A percentile compares a stretch with the other conserved stretches of the same genome.
Conservation (phyloP, 495 filamentous ascomycete species). For the Geoglossum glabrum region DNA sequence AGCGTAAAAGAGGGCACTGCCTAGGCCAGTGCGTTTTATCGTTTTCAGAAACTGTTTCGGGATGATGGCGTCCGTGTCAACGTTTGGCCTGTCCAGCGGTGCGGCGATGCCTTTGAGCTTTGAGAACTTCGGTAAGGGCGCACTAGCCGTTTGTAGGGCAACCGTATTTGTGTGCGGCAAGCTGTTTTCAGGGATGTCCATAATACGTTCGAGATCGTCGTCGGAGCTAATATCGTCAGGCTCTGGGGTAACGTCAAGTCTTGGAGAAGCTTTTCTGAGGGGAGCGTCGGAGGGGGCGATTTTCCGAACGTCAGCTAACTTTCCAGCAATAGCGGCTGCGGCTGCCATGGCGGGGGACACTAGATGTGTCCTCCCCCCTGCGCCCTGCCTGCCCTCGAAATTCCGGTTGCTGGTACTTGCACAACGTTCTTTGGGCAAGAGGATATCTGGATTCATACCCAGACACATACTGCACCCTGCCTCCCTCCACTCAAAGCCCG, state of each 20-base stretch:
- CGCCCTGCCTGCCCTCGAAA: conserved; percentile 92
- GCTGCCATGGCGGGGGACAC: conserved; percentile 97
- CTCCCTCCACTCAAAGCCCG: conserved; percentile 95
- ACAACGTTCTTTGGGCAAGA: conserved; percentile 83
- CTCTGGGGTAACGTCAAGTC: conserved; percentile 35
- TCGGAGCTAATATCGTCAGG: conserved; percentile 57
- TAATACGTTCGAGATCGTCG: conserved; percentile 53
- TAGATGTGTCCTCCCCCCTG: conserved; percentile 78
- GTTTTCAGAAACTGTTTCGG: conserved; percentile 99
- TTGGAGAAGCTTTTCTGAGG: conserved; percentile 35
- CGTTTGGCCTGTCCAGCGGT: conserved; percentile 68
- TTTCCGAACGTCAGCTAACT: conserved; percentile 77
- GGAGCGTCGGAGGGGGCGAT: conserved; percentile 25
- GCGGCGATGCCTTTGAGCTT: conserved; percentile 72
- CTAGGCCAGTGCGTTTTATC: conserved; percentile 92
- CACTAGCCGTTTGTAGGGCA: conserved; percentile 25
- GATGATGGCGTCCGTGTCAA: conserved; percentile 97
- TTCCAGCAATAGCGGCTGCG: conserved; percentile 72
- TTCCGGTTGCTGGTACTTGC: conserved; percentile 94
- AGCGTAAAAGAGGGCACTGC: conserved; percentile 67
- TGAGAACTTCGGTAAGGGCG: conserved; percentile 63
- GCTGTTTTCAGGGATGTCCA: conserved; percentile 55
- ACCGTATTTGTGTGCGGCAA: conserved; percentile 38
- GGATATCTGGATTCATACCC: conserved; percentile 97
- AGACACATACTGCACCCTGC: conserved; percentile 97